Percentiles rank a stretch among this genome's conserved stretches.
These are phyloP conservation scores for Psidium friedrichsthalianum DNA, from an alignment of 345 rosid genomes.

Conservation along the genomic window DNA sequence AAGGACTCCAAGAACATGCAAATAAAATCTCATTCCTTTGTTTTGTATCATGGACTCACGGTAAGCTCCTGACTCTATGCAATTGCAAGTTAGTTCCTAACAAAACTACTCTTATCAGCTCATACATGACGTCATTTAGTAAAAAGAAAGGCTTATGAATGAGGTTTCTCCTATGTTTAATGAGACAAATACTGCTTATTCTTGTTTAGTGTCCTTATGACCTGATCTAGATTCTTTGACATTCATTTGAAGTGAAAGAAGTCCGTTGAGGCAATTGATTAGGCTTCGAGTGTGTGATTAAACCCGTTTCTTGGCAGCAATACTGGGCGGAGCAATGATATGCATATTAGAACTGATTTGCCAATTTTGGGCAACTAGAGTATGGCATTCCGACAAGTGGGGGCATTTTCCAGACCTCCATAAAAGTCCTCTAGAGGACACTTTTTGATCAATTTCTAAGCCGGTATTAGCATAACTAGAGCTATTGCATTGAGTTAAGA, in stretches of 20 bases:
- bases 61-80: background rate
- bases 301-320: background rate
- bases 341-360: background rate
- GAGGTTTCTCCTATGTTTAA: background rate
- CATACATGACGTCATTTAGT: background rate
- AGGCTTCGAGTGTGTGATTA: background rate
- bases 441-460: background rate
- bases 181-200: background rate
- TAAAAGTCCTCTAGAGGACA: background rate
- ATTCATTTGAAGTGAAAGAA: background rate
- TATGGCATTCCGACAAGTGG: background rate
- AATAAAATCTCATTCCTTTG: background rate
- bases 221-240: background rate
- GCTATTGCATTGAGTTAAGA: background rate
- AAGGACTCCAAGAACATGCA: background rate
- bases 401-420: background rate
- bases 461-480: background rate
- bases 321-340: background rate
- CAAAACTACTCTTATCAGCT: background rate
- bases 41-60: background rate
- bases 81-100: background rate
- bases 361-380: background rate
- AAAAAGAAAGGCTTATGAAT: background rate
- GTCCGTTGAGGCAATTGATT: background rate
- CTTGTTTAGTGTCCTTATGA: background rate